Evolutionary conservation across 768 basidiomycete species (phyloP).

Genomic region (Tricholoma saponaceum): DNA sequence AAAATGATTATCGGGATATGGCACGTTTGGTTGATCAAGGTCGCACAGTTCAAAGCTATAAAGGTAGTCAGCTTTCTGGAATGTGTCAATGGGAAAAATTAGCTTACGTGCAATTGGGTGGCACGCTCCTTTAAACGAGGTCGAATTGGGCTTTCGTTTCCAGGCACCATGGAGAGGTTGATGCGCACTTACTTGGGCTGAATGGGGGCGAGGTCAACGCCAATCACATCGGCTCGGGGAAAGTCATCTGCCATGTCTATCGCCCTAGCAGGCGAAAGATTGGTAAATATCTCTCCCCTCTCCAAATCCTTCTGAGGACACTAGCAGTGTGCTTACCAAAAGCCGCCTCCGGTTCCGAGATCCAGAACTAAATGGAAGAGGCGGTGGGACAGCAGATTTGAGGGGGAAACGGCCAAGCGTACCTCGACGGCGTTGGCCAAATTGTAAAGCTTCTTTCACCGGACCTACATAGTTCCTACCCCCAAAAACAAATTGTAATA

Average conservation of each 20-base stretch:
- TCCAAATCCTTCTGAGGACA: background rate
- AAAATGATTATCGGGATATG: constrained; percentile 60
- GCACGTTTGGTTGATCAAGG: constrained; percentile 54
- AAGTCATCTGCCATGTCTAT: constrained; percentile 75
- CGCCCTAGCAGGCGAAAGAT: constrained; percentile 40
- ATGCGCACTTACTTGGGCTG: constrained; percentile 53
- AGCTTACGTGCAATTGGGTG: constrained; percentile 69
- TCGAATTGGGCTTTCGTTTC: background rate
- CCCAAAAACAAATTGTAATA: constrained; percentile 62
- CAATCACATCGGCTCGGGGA: constrained; percentile 60
- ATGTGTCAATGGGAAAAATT: background rate
- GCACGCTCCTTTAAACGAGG: constrained; percentile 44
- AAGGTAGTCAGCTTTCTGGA: background rate
- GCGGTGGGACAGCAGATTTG: constrained; percentile 6
- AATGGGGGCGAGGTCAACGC: constrained; percentile 68
- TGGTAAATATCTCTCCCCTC: background rate
- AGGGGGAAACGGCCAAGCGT: constrained; percentile 11
- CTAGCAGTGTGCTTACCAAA: constrained; percentile 38
- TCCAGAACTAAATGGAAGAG: constrained; percentile 48
- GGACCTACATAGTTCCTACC: constrained; percentile 68
- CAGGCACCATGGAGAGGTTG: background rate
- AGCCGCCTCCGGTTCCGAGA: constrained; percentile 64
- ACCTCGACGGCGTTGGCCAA: constrained; percentile 44
- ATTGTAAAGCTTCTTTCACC: constrained; percentile 50
- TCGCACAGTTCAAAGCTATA: constrained; percentile 69